Base-by-base conservation (phyloP, 345 rosid species). In the Aethionema arabicum region DNA sequence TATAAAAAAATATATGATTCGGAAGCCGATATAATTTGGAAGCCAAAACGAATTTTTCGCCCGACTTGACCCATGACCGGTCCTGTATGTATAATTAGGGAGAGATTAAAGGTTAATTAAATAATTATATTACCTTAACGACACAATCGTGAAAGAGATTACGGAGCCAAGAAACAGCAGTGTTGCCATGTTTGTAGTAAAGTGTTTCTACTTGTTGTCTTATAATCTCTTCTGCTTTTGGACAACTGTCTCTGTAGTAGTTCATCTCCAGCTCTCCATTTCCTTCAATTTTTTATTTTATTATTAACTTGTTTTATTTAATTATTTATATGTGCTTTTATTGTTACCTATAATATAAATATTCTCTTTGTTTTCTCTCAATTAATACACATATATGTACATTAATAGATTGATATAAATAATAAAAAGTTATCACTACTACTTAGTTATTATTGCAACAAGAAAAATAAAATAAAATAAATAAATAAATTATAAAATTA, bases 121-220 rank as follows among this genome's bases (percentile, higher is more conserved):
- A 36, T 36, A 2, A 5, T 5, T 2, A 33, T 7, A 33, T 7
- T 69, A 87, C 90, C 78, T 83, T 66, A 13, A 85, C 91, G 6
- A 72, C 65, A 72, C 95, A 86, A 63, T 92, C 95, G 46, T 89
- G 96, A 76, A 92, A 92, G 76, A 92, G 89, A 77, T 88, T 92
- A 47, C 95, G 79, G 61, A 89, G 78, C 98, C 93, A 92, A 4
- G 95, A 87, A 27, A 92, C 83, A 9, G 96, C 93, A 0, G 96
- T 89, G 67, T 92, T 92, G 56, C 95, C 93, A 51, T 89, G 93
- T 44, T 81, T 73, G n/a, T 81, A 32, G 66, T 88, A 88, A 31
- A 92, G 85, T 1, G 61, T 72, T 50, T 49, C 66, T 45, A 92
- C 96, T 68, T 86, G 76, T 58, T 79, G 77, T 64, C 81, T 83